Base-by-base conservation (phyloP, 1,284 basidiomycete genomes). In the Papiliotrema terrestris region DNA sequence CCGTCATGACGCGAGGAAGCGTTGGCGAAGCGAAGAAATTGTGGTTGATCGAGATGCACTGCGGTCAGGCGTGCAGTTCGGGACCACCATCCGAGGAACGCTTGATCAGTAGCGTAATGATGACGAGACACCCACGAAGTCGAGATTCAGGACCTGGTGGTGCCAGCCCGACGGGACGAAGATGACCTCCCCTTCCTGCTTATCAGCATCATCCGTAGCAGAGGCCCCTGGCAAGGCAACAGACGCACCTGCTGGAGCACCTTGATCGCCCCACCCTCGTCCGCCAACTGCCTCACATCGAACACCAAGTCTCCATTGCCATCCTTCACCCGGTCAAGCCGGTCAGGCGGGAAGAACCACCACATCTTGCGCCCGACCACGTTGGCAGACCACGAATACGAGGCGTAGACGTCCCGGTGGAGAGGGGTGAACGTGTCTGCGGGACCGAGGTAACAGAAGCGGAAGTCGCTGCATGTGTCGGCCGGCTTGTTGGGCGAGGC, bases 381-480 rank as follows among this genome's bases (percentile, higher is more conserved):
- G 61, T 84, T 83, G 2, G 81, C 80, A 5, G 79, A 80, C 80
- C 82, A 83, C 17, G 80, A 82, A 63, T 83, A 83, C 14, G 79
- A 80, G 3, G 75, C 78, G 65, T 83, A 81, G 11, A 83, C 82
- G 61, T 84, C 83, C 37, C 80, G 74, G 52, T 81, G 79, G 0
- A 81, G 55, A 1, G 74, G 77, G 0, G 78, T 82, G 47, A 73
- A 77, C 0, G 78, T 81, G 2, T 72, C 71, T 3, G 57, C 46
- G 3, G 78, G 76, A 8, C 80, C 80, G 22, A 75, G 62, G 61
- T 82, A 82, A 57, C 70, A 74, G 65, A 68, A 75, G 15, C 73
- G 65, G 51, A 74, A 75, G 55, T 75, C 72, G 8, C 36, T 56
- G 19, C 55, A 46, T 11, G 58, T 45, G 8, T 37, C 41, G 22